Percentiles rank a stretch among this genome's conserved stretches.
Evolutionary conservation across 2,329 filamentous ascomycete genomes (phyloP).

Genomic region (Purpureocillium takamizusanense): DNA sequence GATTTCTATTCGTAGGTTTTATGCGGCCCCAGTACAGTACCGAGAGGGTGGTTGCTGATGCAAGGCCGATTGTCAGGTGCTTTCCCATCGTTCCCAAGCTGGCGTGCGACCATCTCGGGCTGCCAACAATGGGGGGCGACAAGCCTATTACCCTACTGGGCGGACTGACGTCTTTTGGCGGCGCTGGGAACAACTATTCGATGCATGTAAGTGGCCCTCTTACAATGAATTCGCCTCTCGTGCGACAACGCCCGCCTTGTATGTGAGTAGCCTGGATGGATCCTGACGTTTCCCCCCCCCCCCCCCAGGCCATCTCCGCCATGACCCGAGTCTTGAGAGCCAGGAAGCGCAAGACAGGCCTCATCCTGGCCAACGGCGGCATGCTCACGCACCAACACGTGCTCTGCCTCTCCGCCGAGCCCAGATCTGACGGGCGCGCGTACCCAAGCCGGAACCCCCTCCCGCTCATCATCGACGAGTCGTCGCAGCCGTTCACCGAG

Average conservation of each 20-base stretch:
- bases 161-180: constrained; percentile 59
- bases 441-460: constrained; percentile 11
- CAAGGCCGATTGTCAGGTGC: constrained; percentile 33
- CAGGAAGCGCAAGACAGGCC: constrained; percentile 35
- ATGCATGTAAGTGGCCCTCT: constrained; percentile 44
- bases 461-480: constrained; percentile 3
- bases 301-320: constrained; percentile 33
- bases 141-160: constrained; percentile 54
- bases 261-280: too few relatives aligned
- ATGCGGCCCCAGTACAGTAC: background rate
- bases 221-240: too few relatives aligned
- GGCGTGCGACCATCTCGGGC: constrained; percentile 48
- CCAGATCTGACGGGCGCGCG: constrained; percentile 11
- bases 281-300: too few relatives aligned
- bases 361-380: constrained; percentile 59
- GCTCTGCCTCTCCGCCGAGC: constrained; percentile 43
- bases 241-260: too few relatives aligned
- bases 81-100: constrained; percentile 64
- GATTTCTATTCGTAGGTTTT: constrained; percentile 51
- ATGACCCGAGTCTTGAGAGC: constrained; percentile 44
- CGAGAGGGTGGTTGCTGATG: too few relatives aligned
- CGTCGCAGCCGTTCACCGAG: constrained; percentile 8
- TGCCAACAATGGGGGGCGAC: constrained; percentile 32
- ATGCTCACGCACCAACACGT: constrained; percentile 57
- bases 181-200: constrained; percentile 63